Evolutionary conservation across 2,329 filamentous ascomycete species (phyloP), one percentile per base, ranked within the genome.

Genomic region (Claviceps sp.): DNA sequence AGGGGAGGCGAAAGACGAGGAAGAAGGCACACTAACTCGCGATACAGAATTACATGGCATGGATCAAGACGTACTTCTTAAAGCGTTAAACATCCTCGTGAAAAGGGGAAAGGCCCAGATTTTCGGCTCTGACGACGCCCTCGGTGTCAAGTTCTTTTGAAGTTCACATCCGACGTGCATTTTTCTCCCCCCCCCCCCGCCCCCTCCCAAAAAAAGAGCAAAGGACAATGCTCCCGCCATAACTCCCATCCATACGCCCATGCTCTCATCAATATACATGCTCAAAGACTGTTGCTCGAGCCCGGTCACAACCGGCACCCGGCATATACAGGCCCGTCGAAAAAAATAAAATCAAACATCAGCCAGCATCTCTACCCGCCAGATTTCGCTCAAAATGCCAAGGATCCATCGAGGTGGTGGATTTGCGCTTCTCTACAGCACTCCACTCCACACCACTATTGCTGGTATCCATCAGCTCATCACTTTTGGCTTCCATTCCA

Each of bases 121-220:
- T 26, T 97, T 98, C 70, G 91, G 91, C 38, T 80, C 81, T 51
- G 89, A 91, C 61, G 89, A 91, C 64, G 86, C 87, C 55, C 81
- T 87, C 62, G 93, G 93, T 61, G 89, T 97, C 58, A 98, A 98
- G 72, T 97, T 98, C 72, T 97, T 97, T 65, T 96, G 72, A 84
- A 83, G 47, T 22, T 44, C 42, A 34, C 34, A 26, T 47, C 11
- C 22, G 22, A 22, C 3, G 10, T 34, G 30, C 30, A 34, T 34
- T 3, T 11, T 2, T 10, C 26, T 30, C 26, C 26, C 26, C 26
- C 26, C 26, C 26, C 26, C 26, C 26, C 26, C 26, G 0, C 7
- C 7, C 26, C n/a, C n/a, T n/a, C n/a, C 8, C n/a, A 40, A 17
- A 40, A 8, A 16, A 40, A 40, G n/a, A 40, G 24, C 5, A 43